Evolutionary conservation across 192 early-diverging fungal species (phyloP).

Genomic region (Linnemannia zychae): DNA sequence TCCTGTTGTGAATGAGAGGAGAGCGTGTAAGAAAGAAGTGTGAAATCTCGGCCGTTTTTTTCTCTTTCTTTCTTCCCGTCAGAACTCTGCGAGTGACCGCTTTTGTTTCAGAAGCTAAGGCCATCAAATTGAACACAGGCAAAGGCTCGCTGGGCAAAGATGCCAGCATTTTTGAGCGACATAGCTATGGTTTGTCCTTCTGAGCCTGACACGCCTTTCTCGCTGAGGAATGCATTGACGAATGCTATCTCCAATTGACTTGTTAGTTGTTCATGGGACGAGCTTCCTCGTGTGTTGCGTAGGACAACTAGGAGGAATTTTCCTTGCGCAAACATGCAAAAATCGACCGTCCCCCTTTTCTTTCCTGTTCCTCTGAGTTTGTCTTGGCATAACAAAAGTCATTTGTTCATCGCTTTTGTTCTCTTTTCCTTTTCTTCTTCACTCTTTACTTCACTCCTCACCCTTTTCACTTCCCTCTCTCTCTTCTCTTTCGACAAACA

Average conservation of each 20-base stretch:
- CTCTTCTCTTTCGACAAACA: neutral
- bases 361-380: neutral
- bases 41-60: neutral
- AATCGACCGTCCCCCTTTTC: neutral
- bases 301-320: neutral
- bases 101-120: too few species aligned
- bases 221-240: too few species aligned
- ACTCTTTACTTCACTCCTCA: neutral
- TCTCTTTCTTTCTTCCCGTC: too few species aligned
- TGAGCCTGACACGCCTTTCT: too few species aligned
- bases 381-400: neutral
- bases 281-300: neutral
- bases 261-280: too few species aligned
- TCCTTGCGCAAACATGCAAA: neutral
- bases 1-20: neutral
- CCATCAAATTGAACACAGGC: too few species aligned
- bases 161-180: too few species aligned
- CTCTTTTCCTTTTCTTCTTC: neutral
- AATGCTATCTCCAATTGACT: too few species aligned
- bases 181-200: too few species aligned
- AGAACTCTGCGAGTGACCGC: too few species aligned
- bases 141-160: too few species aligned
- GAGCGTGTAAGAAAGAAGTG: neutral
- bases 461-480: neutral
- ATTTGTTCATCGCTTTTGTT: neutral